Conservation (phyloP, 257 asterid species). For the Nicotiana knightiana region DNA sequence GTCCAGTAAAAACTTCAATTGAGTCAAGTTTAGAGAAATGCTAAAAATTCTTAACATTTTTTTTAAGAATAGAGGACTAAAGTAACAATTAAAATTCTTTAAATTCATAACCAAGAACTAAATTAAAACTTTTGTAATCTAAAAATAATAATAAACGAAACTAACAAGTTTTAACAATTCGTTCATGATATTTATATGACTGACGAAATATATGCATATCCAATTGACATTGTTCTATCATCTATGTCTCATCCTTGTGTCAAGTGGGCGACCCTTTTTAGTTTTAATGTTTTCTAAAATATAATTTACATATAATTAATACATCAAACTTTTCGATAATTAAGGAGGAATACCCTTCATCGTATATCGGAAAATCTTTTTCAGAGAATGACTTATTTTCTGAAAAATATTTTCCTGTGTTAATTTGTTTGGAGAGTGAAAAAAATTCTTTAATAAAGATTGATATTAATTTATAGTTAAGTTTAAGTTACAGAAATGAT, state of each 20-base stretch:
- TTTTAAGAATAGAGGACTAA: not conserved
- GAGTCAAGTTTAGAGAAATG: not conserved
- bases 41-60: not conserved
- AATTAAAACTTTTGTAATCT: not conserved
- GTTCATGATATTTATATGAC: not conserved
- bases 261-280: not conserved
- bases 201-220: not conserved
- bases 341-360: not conserved
- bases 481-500: no score
- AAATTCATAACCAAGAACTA: not conserved
- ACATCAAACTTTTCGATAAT: not conserved
- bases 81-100: no score
- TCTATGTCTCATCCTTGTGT: not conserved
- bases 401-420: no score
- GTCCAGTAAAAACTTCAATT: not conserved
- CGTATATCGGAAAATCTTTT: not conserved
- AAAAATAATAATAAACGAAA: not conserved
- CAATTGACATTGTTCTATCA: not conserved
- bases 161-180: not conserved
- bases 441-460: no score
- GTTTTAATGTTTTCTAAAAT: not conserved
- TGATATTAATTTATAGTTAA: no score
- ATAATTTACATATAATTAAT: not conserved
- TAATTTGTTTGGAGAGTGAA: not conserved
- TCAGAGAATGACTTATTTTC: not conserved